Evolutionary conservation across 78 protist species (phyloP).

Genomic region (Cavenderia fasciculata): DNA sequence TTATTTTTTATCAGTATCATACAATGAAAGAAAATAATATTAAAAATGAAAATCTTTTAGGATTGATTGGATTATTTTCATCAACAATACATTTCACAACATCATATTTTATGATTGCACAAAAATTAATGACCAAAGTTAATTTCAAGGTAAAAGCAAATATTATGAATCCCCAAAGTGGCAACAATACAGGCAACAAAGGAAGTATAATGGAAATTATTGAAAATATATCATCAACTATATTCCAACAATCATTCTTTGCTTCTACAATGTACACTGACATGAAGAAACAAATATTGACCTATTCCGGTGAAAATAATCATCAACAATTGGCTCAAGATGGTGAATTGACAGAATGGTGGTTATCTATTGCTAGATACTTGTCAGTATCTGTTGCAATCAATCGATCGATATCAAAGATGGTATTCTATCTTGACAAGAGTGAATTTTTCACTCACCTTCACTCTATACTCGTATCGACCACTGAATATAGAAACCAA

Average conservation of each 20-base stretch:
- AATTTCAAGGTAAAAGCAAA: background rate
- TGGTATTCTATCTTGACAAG: slow-evolving; percentile 58
- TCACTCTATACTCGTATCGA: slow-evolving; percentile 53
- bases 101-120: slow-evolving; percentile 12
- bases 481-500: slow-evolving; percentile 51
- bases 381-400: slow-evolving; percentile 1
- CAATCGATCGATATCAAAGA: slow-evolving; percentile 28
- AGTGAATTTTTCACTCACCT: slow-evolving; percentile 35
- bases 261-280: slow-evolving; percentile 49
- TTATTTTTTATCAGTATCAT: slow-evolving; percentile 1
- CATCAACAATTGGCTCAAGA: background rate
- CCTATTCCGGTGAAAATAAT: background rate
- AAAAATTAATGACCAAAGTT: background rate
- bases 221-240: too few relatives aligned
- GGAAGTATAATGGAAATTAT: slow-evolving; percentile 8
- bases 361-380: slow-evolving; percentile 62
- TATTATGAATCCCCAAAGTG: background rate
- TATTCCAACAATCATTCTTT: slow-evolving; percentile 62
- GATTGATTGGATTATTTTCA: slow-evolving; percentile 25
- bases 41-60: background rate
- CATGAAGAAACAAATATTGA: slow-evolving; percentile 23
- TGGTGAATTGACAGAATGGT: slow-evolving; percentile 61
- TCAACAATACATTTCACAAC: slow-evolving; percentile 31
- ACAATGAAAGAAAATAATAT: slow-evolving; percentile 22
- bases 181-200: background rate